Evolutionary conservation across 2,329 filamentous ascomycete species (phyloP), one percentile per base, ranked within the genome.

Genomic region (Fusarium pseudoanthophilum): DNA sequence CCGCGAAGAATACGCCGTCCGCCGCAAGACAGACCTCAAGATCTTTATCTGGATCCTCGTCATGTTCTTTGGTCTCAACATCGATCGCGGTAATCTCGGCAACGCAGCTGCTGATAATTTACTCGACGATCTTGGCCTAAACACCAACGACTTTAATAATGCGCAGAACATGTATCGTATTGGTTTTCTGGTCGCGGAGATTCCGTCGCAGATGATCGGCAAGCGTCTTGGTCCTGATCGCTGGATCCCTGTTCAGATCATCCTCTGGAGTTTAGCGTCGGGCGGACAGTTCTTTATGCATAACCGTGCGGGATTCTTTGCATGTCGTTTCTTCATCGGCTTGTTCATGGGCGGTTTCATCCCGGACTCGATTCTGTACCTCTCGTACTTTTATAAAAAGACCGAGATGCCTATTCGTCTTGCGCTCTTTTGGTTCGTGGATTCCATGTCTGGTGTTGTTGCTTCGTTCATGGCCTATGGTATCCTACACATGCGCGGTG

Each of bases 401-500:
- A 46, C 39, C 3, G 55, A 48, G 40, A 46, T 58, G 39, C 30
- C 40, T 24, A 58, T 58, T 0, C 55, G 55, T 48, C 55, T 58
- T 7, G 55, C 39, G 2, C 30, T 58, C 20, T 58, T 58, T 4
- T 58, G 55, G 55, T 48, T 58, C 1, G 55, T 48, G 4, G 55
- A 58, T 20, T 48, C 40, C 5, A 58, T 58, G 39, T 58, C 55
- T 34, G 55, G 39, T 16, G 39, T 58, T 1, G n/a, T 58, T 3
- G 55, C 55, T 15, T 46, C 55, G 0, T 46, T 48, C 40, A 30
- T 42, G 36, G 39, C 37, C 0, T 42, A 57, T 64, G 88, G 88
- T 11, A 85, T 91, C 20, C 72, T 91, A 1, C 85, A 85, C 13
- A 84, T 89, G 78, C 83, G 87, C 30, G 88, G 87, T n/a, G 75